Percentiles rank a stretch among this genome's conserved stretches.
Conservation (phyloP, 345 rosid species). For the Lepidium sativum region DNA sequence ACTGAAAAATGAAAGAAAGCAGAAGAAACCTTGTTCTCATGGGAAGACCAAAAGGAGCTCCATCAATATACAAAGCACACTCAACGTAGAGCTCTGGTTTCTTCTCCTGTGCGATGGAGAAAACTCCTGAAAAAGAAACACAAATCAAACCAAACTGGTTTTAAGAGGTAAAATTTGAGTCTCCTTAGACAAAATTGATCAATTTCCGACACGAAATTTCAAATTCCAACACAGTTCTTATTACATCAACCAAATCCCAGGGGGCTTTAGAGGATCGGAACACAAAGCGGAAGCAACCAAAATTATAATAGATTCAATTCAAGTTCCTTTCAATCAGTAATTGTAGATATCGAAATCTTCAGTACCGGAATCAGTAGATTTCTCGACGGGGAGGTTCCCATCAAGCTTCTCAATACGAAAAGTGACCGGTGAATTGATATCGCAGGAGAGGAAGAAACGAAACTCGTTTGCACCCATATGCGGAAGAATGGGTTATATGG, state of each 20-base stretch:
- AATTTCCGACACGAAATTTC: neutral
- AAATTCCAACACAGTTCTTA: neutral
- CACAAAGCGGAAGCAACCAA: neutral
- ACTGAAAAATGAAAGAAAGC: too few species aligned
- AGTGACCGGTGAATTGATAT: slow-evolving; percentile 84
- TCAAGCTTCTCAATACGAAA: slow-evolving; percentile 87
- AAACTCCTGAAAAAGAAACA: too few species aligned
- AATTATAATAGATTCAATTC: neutral
- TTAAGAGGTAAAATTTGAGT: neutral
- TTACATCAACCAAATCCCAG: neutral
- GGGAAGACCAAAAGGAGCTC: too few species aligned
- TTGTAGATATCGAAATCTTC: neutral
- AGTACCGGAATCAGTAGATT: slow-evolving; percentile 46
- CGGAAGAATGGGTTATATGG: neutral
- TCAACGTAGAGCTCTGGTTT: too few species aligned
- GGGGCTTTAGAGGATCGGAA: neutral
- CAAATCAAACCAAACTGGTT: too few species aligned
- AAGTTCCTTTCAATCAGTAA: neutral
- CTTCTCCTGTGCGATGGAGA: too few species aligned
- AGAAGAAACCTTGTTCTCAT: too few species aligned
- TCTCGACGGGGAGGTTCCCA: slow-evolving; percentile 50
- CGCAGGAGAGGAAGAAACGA: slow-evolving; percentile 94
- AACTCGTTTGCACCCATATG: slow-evolving; percentile 75
- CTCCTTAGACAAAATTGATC: neutral
- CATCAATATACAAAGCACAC: too few species aligned